These are phyloP conservation scores for Xanthoconium stramineum DNA, from an alignment of 768 basidiomycete genomes.

Conservation along the genomic window DNA sequence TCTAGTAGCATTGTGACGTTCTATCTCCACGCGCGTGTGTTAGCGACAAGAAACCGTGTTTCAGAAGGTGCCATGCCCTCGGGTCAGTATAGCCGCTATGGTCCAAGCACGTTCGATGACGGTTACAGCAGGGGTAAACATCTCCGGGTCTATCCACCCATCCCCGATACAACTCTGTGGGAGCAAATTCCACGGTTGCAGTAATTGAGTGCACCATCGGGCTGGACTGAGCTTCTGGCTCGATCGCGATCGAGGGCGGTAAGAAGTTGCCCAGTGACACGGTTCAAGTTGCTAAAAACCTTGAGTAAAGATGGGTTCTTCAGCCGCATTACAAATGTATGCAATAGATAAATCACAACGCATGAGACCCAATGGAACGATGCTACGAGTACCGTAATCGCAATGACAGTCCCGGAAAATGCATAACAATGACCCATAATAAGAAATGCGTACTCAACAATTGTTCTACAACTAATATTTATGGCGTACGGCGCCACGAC, in stretches of 20 bases:
- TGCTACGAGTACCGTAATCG: neutral
- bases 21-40: neutral
- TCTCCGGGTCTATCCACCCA: neutral
- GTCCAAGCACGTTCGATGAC: neutral
- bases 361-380: neutral
- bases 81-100: neutral
- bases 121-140: neutral
- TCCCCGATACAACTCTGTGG: neutral
- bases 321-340: neutral
- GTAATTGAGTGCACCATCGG: conserved; percentile 2
- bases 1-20: neutral
- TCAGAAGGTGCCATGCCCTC: neutral
- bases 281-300: neutral
- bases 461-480: no score
- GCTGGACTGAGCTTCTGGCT: conserved; percentile 8
- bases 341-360: neutral
- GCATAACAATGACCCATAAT: no score
- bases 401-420: neutral
- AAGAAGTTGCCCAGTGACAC: conserved; percentile 1
- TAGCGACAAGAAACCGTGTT: neutral
- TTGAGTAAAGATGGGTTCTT: neutral
- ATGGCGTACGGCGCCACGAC: no score
- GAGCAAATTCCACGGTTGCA: neutral
- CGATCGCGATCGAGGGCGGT: conserved; percentile 18
- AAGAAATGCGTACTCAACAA: no score